phyloP scores from a whole-genome alignment of 768 basidiomycete genomes.

The Pulveroboletus sp. region DNA sequence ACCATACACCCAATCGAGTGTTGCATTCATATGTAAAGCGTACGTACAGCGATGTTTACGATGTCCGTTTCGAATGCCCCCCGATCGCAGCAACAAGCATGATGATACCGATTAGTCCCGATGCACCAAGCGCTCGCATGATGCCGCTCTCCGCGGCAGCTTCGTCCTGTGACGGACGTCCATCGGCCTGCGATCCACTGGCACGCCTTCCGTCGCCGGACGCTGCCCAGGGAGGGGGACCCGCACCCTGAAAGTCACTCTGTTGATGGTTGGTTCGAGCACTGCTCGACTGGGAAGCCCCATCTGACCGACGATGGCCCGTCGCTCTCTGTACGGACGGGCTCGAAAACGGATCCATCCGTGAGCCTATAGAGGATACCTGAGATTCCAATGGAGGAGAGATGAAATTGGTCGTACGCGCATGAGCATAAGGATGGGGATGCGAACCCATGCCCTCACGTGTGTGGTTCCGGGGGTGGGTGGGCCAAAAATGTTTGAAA shows the following conservation, averaged over 20 bases:
- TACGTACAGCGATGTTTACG: constrained; percentile 4
- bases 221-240: constrained; percentile 3
- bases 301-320: constrained; percentile 9
- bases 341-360: constrained; percentile 21
- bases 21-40: background rate
- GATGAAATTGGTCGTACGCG: background rate
- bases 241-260: constrained; percentile 3
- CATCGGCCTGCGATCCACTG: background rate
- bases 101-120: constrained; percentile 27
- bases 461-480: constrained; percentile 21
- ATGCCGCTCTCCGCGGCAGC: constrained; percentile 24
- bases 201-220: constrained; percentile 3
- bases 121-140: constrained; percentile 27
- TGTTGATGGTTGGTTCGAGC: background rate
- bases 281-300: background rate
- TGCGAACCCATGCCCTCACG: constrained; percentile 11
- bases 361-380: constrained; percentile 3
- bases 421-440: constrained; percentile 6
- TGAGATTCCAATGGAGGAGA: constrained; percentile 2
- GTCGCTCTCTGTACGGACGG: constrained; percentile 29
- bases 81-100: constrained; percentile 22
- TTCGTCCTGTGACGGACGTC: constrained; percentile 19
- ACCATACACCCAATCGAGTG: too few species aligned
- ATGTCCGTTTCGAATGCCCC: constrained; percentile 14
- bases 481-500: constrained; percentile 26